Evolutionary conservation across 1,284 basidiomycete genomes (phyloP), one percentile per base, ranked within the genome.

Genomic region (Ceratobasidium sp.): DNA sequence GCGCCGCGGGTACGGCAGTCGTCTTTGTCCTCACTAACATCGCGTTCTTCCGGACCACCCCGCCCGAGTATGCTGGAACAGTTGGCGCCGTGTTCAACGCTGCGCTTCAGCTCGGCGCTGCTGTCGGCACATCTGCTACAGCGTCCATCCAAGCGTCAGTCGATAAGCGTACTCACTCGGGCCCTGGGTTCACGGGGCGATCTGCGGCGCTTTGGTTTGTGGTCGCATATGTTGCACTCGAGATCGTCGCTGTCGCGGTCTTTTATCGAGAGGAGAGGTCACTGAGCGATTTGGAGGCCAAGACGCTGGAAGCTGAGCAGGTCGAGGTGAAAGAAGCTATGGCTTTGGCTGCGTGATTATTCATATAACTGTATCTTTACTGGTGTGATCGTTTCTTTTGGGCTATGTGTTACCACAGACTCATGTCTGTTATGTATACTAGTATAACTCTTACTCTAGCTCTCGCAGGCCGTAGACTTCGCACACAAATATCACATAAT

Each of bases 11-110:
- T 23, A 72, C 4, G 3, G 70, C 70, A 4, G 20, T 64, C 39
- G 28, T 77, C 67, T 77, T 68, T 33, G 33, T 33, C 33, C 33
- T 33, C 33, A 33, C 33, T 33, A 33, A 33, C 33, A 33, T 33
- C 33, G 33, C 33, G 33, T 33, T 33, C 33, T 33, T 33, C 33
- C 33, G 33, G 33, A 33, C 33, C 33, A 33, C 72, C 39, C 78
- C 80, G 3, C 42, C 70, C 7, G 69, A 70, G 55, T 72, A 79
- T 12, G 76, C 80, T 9, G 80, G 80, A 26, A 78, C 75, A 9
- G 69, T 78, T 49, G 79, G 78, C 33, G 80, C 79, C 28, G 72
- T 80, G n/a, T 78, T 81, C 58, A 81, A 81, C 72, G 42, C 55
- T 58, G 78, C 80, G 7, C 76, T 81, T 26, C 80, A 81, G 70